phyloP scores from a whole-genome alignment of 495 filamentous ascomycete genomes.

The Penicillium bialowiezense region DNA sequence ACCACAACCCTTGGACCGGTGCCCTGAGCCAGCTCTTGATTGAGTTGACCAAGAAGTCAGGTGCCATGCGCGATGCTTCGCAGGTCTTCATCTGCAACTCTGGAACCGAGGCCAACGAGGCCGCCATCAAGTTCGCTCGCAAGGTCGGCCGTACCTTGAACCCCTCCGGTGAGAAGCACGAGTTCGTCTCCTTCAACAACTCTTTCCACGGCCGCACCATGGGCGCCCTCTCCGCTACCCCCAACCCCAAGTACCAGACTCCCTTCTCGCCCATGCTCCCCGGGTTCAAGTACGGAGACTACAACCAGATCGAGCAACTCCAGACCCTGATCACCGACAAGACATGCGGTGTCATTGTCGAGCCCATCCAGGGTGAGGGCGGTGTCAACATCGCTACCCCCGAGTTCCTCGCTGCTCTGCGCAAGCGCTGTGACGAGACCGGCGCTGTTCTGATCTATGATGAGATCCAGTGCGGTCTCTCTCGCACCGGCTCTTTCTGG shows the following conservation, averaged over 20 bases:
- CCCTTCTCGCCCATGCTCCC: slow-evolving; percentile 95
- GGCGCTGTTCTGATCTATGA: slow-evolving; percentile 90
- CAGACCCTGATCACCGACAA: slow-evolving; percentile 70
- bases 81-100: slow-evolving; percentile 93
- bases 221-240: slow-evolving; percentile 87
- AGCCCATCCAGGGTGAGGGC: slow-evolving; percentile 97
- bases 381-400: slow-evolving; percentile 81
- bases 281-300: slow-evolving; percentile 81
- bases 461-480: slow-evolving; percentile 93
- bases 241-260: slow-evolving; percentile 97
- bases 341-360: slow-evolving; percentile 93
- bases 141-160: slow-evolving; percentile 77
- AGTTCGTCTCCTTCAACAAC: slow-evolving; percentile 83
- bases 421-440: slow-evolving; percentile 77
- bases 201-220: slow-evolving; percentile 97
- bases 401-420: slow-evolving; percentile 76
- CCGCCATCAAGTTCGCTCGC: slow-evolving; percentile 92
- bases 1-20: slow-evolving; percentile 93
- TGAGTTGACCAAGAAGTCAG: slow-evolving; percentile 66
- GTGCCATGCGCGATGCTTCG: slow-evolving; percentile 76
- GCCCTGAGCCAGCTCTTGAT: slow-evolving; percentile 84
- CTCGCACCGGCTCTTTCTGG: slow-evolving; percentile 85
- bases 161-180: slow-evolving; percentile 69
- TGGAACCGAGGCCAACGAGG: slow-evolving; percentile 93
- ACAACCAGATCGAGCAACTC: slow-evolving; percentile 74